Conservation (phyloP, 176 grass and related monocot species). For the Chloris gayana region DNA sequence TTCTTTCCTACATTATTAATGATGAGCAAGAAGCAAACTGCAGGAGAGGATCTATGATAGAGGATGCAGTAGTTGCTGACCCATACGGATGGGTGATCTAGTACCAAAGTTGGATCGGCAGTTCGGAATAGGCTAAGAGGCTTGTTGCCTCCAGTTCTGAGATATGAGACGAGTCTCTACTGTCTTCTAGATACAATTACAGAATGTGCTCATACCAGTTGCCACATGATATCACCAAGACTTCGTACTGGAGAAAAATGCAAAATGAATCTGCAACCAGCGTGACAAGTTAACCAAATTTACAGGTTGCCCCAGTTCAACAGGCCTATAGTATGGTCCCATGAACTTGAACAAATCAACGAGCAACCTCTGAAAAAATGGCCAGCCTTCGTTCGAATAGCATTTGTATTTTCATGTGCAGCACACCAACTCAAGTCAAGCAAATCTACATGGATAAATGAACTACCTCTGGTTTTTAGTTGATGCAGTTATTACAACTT, state of each 20-base stretch:
- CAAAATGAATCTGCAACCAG: background rate
- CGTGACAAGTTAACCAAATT: background rate
- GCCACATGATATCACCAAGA: background rate
- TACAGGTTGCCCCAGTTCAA: too few relatives aligned
- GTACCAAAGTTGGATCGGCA: background rate
- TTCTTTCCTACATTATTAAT: background rate
- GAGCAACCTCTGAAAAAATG: too few relatives aligned
- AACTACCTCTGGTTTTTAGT: too few relatives aligned
- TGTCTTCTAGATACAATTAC: background rate
- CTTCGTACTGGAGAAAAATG: background rate
- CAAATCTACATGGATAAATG: too few relatives aligned
- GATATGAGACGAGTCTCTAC: background rate
- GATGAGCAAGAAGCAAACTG: background rate
- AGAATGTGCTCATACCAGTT: background rate
- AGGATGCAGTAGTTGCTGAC: background rate
- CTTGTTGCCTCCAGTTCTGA: too few relatives aligned
- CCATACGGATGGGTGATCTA: background rate
- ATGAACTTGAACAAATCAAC: too few relatives aligned
- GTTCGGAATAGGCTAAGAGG: background rate
- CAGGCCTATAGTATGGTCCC: too few relatives aligned
- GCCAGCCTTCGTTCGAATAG: too few relatives aligned
- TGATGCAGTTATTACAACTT: too few relatives aligned
- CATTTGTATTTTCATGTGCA: too few relatives aligned
- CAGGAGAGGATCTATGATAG: background rate
- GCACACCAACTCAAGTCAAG: too few relatives aligned